phyloP scores from a whole-genome alignment of 179 eudicot genomes.

The Corrigiola litoralis region DNA sequence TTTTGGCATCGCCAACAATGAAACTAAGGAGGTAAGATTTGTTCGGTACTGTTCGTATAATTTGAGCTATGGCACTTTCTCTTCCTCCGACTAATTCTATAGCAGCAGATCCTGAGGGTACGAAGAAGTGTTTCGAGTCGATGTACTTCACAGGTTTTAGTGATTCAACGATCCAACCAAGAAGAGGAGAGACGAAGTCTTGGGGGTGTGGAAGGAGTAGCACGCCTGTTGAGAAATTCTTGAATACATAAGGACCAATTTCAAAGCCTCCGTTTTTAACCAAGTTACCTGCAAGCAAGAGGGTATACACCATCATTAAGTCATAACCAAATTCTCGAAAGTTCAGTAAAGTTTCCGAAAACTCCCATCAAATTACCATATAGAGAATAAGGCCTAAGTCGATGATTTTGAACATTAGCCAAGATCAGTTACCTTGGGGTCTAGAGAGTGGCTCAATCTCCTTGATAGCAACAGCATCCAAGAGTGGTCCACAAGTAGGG shows the following conservation, averaged over 20 bases:
- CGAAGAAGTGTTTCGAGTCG: conserved; percentile 46
- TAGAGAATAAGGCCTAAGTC: no score
- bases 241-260: conserved; percentile 53
- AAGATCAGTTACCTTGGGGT: conserved; percentile 22
- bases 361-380: no score
- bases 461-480: conserved; percentile 50
- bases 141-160: conserved; percentile 58
- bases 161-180: conserved; percentile 61
- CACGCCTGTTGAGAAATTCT: conserved; percentile 55
- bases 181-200: conserved; percentile 40
- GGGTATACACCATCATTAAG: no score
- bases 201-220: conserved; percentile 46
- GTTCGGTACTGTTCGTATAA: conserved; percentile 36
- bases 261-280: conserved; percentile 59
- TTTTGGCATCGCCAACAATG: conserved; percentile 50
- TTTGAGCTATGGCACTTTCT: conserved; percentile 60
- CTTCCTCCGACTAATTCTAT: conserved; percentile 57
- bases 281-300: conserved; percentile 38
- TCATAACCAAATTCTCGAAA: no score
- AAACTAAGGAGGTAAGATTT: conserved; percentile 38
- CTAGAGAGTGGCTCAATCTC: conserved; percentile 30
- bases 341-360: no score
- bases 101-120: conserved; percentile 45
- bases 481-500: conserved; percentile 55
- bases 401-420: no score